Evolutionary conservation across 345 rosid species (phyloP).

Genomic region (Gossypium herbaceum): DNA sequence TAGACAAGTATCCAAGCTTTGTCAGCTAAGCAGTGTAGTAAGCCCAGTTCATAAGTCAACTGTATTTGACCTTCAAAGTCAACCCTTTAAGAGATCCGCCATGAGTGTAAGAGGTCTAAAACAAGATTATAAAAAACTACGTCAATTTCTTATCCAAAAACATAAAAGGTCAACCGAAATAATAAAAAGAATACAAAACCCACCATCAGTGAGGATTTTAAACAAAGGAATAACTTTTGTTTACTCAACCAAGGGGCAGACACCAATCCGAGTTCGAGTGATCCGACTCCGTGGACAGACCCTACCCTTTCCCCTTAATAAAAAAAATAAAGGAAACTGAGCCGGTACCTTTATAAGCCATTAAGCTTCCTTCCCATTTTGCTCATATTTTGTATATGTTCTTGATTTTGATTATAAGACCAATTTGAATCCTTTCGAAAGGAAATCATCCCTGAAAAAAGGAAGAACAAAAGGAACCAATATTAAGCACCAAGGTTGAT

Average conservation of each 20-base stretch:
- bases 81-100: neutral
- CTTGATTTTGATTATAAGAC: conserved; percentile 29
- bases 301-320: too few relatives aligned
- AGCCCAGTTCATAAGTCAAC: conserved; percentile 1
- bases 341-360: neutral
- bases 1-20: neutral
- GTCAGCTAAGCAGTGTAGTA: neutral
- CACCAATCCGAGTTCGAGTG: too few relatives aligned
- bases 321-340: neutral
- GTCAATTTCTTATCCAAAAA: neutral
- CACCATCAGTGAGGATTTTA: neutral
- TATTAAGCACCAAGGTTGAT: neutral
- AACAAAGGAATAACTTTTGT: neutral
- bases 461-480: neutral
- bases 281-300: too few relatives aligned
- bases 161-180: neutral
- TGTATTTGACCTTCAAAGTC: neutral
- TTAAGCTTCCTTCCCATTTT: conserved; percentile 14
- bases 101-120: neutral
- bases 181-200: neutral
- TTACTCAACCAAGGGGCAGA: too few relatives aligned
- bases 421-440: conserved; percentile 58
- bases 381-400: conserved; percentile 2
- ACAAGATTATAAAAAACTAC: neutral
- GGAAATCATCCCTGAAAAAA: conserved; percentile 51